Conservation (phyloP, 1,284 basidiomycete species). For the Malassezia equina region DNA sequence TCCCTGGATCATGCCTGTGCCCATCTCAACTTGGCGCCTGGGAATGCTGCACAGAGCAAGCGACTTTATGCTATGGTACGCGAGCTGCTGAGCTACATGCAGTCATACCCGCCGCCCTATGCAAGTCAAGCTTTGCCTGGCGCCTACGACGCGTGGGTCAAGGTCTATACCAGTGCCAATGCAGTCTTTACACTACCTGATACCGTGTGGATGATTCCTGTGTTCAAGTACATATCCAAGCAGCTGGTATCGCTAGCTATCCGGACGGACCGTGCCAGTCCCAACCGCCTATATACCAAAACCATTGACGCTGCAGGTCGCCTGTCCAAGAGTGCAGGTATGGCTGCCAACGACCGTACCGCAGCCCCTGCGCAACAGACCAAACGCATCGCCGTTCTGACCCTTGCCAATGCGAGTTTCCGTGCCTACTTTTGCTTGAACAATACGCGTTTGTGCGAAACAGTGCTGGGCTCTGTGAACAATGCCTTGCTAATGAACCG, state of each 20-base stretch:
- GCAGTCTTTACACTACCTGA: constrained; percentile 44
- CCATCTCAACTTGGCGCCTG: not conserved
- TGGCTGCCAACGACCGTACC: constrained; percentile 43
- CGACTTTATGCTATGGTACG: constrained; percentile 1
- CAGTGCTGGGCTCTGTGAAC: constrained; percentile 49
- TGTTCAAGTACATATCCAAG: constrained; percentile 23
- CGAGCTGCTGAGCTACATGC: constrained; percentile 4
- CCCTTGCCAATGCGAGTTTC: constrained; percentile 44
- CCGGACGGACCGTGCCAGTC: constrained; percentile 7
- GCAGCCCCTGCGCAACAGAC: constrained; percentile 27
- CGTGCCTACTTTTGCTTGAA: constrained; percentile 46
- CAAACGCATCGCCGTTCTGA: constrained; percentile 38
- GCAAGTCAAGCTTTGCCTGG: not conserved
- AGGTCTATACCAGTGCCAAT: constrained; percentile 34
- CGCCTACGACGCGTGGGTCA: constrained; percentile 30
- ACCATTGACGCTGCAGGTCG: constrained; percentile 43
- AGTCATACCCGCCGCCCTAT: not conserved
- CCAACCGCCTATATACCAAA: constrained; percentile 15
- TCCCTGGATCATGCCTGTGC: not conserved
- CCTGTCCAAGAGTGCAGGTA: constrained; percentile 38
- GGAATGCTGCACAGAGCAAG: not conserved
- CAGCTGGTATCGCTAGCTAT: constrained; percentile 26
- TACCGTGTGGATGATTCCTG: constrained; percentile 42
- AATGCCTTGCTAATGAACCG: constrained; percentile 45
- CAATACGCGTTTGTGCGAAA: constrained; percentile 50